Base-by-base conservation (phyloP, 306 rosid genomes). In the Calophaca sinica region DNA sequence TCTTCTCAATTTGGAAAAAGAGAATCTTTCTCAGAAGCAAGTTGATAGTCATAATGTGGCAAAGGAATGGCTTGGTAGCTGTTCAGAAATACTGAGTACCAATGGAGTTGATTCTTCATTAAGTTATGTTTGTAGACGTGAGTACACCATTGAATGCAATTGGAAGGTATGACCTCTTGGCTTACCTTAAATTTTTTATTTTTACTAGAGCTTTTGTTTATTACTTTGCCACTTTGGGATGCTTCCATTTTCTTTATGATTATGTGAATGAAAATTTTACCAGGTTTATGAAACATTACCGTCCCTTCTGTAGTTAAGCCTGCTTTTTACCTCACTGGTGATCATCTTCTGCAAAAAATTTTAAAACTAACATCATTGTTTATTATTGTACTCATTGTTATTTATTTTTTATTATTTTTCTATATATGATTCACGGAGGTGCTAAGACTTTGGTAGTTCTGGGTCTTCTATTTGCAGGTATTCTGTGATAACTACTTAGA, bases 401-500 rank as follows among this genome's bases (percentile, higher is more conserved):
- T 48, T 39, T 33, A 29, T 54, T 7, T 15, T 2, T 54, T 20
- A 26, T n/a, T 36, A 26, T 7, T 9, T 58, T 13, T 77, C 5
- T 62, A 48, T 54, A 53, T 44, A 36, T 59, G 49, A 57, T 66
- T 58, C 64, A 69, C 1, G 28, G 36, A 76, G 44, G 44, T 79
- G 70, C 45, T 53, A 46, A 61, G 54, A 59, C 12, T n/a, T n/a
- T 10, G 14, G 62, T 70, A 20, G 63, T 75, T 61, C 31, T 62
- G 55, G 49, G 2, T 39, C 13, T 68, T 67, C 14, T 14, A 79
- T 59, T 71, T 83, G 79, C 80, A 94, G 98, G 96, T 94, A 49
- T 91, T 91, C 75, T 94, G 97, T 80, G 97, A 94, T 86, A 94
- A 94, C 93, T 94, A 89, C 84, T 83, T 94, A 58, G 98, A 94